Evolutionary conservation across 306 rosid genomes (phyloP), one percentile per base, ranked within the genome.

Genomic region (Medicago arabica): DNA sequence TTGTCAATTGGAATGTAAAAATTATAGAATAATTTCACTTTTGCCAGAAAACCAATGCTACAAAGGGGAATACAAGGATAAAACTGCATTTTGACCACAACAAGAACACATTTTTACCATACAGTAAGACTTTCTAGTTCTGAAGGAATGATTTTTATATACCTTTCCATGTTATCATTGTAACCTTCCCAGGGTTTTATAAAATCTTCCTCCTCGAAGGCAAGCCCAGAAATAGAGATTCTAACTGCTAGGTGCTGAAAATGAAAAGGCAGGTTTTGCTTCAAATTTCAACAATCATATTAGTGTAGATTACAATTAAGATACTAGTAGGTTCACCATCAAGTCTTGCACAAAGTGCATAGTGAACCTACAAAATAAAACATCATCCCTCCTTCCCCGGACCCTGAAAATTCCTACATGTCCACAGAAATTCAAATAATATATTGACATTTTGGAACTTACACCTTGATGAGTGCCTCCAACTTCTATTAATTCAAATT

Each of bases 191-290:
- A 94, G 58, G 98, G 96, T 85, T 74, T 84, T 63, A 87, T 2
- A 67, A 94, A 94, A 86, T 94, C 98, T 57, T 84, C 83, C 89
- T 85, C 87, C 54, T 85, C 71, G 62, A 94, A 92, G 51, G 85
- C 95, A 79, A 90, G 87, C 75, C 98, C 98, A 4, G 98, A 90
- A 81, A 94, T 80, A 77, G 83, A 80, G 81, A 94, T 92, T 81
- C 82, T 96, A 67, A 94, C 97, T 31, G 95, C 92, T 50, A 94
- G 89, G 79, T 84, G 86, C 96, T 94, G 96, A 78, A 66, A 64
- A 71, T 76, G 63, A 70, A 81, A 72, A 28, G 34, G 34, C 19
- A 75, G 70, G 63, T 54, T 80, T 72, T 55, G 21, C 44, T 77
- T 63, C 71, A 69, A 81, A 41, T 15, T 74, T 80, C 59, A 75